Conservation (phyloP, 2,329 filamentous ascomycete species). For the Dichotomopilus funicola region DNA sequence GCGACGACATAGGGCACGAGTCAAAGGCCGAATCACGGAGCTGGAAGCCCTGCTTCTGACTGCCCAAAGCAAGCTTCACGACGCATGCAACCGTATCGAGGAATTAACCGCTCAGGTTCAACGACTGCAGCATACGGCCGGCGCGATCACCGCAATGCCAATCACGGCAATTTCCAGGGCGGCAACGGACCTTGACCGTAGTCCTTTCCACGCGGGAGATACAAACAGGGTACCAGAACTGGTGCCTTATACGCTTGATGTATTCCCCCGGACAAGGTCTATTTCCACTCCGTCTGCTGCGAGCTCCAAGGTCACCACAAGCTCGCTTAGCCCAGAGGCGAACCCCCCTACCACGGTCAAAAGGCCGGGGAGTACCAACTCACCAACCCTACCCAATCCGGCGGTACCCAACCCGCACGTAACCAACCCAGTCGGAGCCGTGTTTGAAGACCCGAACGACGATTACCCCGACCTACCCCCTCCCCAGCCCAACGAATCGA, state of each 20-base stretch:
- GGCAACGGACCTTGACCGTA: no score
- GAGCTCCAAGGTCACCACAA: no score
- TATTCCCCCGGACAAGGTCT: no score
- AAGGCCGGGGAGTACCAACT: no score
- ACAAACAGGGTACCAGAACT: not conserved
- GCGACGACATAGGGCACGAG: constrained; percentile 41
- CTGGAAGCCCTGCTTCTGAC: constrained; percentile 30
- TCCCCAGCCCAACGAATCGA: constrained; percentile 22
- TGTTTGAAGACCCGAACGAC: constrained; percentile 1
- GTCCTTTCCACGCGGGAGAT: no score
- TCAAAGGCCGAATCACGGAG: constrained; percentile 34
- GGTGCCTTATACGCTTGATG: no score
- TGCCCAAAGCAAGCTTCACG: constrained; percentile 17
- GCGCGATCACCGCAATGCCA: not conserved
- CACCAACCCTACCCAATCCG: no score
- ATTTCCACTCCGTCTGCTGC: no score
- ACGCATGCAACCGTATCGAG: constrained; percentile 20
- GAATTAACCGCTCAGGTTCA: constrained; percentile 14
- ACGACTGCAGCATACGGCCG: constrained; percentile 4
- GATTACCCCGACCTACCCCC: constrained; percentile 16
- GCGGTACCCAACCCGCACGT: no score
- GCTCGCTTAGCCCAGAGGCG: no score
- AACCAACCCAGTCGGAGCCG: not conserved
- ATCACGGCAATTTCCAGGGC: no score
- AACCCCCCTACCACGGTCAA: no score